Evolutionary conservation across 768 basidiomycete species (phyloP), one percentile per base, ranked within the genome.

Genomic region (Boletus coccyginus): DNA sequence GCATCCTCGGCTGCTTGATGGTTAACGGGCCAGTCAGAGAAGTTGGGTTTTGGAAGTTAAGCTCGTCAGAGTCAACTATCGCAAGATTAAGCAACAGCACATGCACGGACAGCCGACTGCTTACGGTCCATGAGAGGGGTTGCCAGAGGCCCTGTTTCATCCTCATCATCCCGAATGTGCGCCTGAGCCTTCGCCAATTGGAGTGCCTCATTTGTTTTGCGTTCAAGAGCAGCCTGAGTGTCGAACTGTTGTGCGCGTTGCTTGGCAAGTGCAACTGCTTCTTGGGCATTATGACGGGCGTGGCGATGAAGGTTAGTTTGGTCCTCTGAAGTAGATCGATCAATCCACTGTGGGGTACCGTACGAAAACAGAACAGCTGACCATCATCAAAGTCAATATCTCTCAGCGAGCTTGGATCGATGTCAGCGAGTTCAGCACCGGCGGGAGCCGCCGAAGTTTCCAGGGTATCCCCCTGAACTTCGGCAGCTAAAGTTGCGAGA

Each of bases 31-130:
- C 94, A 45, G 81, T 90, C 61, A 95, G 73, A 16, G 92, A 92
- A 5, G 94, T 93, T 9, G 97, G 97, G 67, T 99, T 98, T 75
- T 98, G 95, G 86, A 99, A 98, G 74, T 99, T 98, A 39, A 99
- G 85, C 67, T 98, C 96, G 66, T 97, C 94, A 19, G 92, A 92
- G 70, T 96, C 94, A 63, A 96, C 93, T 94, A 57, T 7, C 53
- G 5, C 24, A 8, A 32, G 12, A 41, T 45, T 67, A 36, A 56
- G 46, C 27, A 42, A 58, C 7, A 38, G 41, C 19, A 31, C 24
- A 36, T 7, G 49, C 17, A 27, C 7, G 57, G 49, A 16, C 12
- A 36, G 24, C 11, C 46, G 33, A 45, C 46, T 41, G 71, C 90
- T 66, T 73, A 93, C 91, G 76, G 66, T 93, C 91, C 52, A 92